Evolutionary conservation across 2,329 filamentous ascomycete genomes (phyloP).

Genomic region (Alternaria incomplexa): DNA sequence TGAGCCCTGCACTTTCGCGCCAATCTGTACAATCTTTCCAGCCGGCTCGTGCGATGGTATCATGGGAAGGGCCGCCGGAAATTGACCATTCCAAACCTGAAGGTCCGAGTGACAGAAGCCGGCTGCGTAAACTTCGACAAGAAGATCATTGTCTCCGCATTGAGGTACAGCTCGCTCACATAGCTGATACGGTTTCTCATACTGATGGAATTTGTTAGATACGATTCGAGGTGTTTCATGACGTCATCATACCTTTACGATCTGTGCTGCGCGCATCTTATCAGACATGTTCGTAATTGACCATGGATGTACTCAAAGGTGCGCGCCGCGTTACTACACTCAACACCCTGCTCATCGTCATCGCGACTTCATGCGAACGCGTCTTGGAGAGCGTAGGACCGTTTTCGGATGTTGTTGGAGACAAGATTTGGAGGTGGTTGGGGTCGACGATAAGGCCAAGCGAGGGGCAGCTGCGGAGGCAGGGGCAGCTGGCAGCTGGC

Average conservation of each 20-base stretch:
- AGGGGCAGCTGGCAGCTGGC: neutral
- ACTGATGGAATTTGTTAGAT: constrained; percentile 7
- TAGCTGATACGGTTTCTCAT: constrained; percentile 23
- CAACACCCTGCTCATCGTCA: neutral
- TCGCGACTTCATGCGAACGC: neutral
- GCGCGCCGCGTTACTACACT: neutral
- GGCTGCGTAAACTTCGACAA: constrained; percentile 30
- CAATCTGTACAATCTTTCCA: constrained; percentile 36
- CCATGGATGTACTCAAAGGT: neutral
- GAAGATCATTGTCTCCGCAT: constrained; percentile 28
- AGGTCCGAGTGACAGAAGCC: constrained; percentile 39
- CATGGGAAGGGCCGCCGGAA: constrained; percentile 31
- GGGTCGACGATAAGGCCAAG: constrained; percentile 4
- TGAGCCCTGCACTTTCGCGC: constrained; percentile 28
- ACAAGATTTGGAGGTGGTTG: constrained; percentile 1
- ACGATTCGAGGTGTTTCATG: neutral
- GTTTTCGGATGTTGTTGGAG: neutral
- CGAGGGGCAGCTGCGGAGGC: neutral
- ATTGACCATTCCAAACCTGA: constrained; percentile 34
- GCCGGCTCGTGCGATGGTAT: constrained; percentile 45
- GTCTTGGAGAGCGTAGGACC: neutral
- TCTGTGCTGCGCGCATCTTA: constrained; percentile 28
- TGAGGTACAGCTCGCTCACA: constrained; percentile 19
- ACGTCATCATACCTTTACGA: constrained; percentile 22
- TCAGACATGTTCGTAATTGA: neutral